Evolutionary conservation across 2,329 filamentous ascomycete species (phyloP), one percentile per base, ranked within the genome.

Genomic region (Penicillium sp.): DNA sequence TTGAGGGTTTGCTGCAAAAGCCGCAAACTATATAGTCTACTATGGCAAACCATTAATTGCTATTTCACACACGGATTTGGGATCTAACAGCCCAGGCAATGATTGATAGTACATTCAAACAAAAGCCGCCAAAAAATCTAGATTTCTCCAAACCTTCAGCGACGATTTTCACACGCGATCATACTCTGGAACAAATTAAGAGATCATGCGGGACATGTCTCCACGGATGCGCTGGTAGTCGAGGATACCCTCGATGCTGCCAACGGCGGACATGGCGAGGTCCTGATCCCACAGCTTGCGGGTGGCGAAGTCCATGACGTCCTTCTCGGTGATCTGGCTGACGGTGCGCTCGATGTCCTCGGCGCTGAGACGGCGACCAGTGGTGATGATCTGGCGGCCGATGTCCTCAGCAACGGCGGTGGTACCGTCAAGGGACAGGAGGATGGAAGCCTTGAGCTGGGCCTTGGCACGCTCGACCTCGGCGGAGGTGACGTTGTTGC

Each of bases 381-480:
- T 97, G 71, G 92, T 97, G 81, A 99, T 87, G 78, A 99, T 92
- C 81, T 99, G 94, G 77, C 94, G 90, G 72, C 94, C 94, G 76
- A 99, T 96, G 75, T 99, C 94, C 83, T 99, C 94, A 58, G 94
- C 94, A 51, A 97, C 88, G 67, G 94, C 92, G 45, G 94, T 97
- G 72, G 94, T 97, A 76, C 92, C 95, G 75, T 99, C 94, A 31
- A 99, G 90, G 49, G 92, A 96, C 63, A 99, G 87, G 59, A 99
- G 90, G 71, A 99, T 92, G 51, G 92, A 96, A 59, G 94, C 94
- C 86, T 99, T 99, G 70, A 99, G 88, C 82, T 99, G 94, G 62
- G 94, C 90, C 86, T 99, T 99, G 78, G 94, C 94, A 67, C 94
- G 93, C 86, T 99, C 94, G 58, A 92, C 89, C 81, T 99, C 94